Evolutionary conservation across 2,329 filamentous ascomycete species (phyloP).

Genomic region (Stemphylium beticola): DNA sequence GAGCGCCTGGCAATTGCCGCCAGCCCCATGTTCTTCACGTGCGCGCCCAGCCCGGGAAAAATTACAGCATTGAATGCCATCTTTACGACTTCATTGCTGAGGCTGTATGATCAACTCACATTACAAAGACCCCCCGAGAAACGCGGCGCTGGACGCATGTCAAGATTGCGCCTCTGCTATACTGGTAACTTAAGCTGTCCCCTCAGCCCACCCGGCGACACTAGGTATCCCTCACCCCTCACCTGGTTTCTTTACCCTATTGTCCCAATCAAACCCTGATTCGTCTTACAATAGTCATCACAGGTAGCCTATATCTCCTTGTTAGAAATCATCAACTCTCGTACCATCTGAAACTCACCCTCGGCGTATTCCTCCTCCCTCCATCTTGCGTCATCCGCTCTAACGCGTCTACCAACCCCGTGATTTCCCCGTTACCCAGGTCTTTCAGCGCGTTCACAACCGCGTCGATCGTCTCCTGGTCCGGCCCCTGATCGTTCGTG

Average conservation of each 20-base stretch:
- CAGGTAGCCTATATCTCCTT: slow-evolving; percentile 3
- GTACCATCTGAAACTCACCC: neutral
- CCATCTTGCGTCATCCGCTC: slow-evolving; percentile 18
- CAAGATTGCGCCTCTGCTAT: neutral
- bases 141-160: too few relatives aligned
- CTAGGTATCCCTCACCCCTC: too few relatives aligned
- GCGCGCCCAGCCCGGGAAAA: neutral
- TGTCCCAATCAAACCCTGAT: slow-evolving; percentile 12
- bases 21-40: neutral
- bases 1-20: neutral
- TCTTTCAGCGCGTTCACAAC: slow-evolving; percentile 6
- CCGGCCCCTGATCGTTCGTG: slow-evolving; percentile 7
- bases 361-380: slow-evolving; percentile 6
- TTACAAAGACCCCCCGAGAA: neutral
- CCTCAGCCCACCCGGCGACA: too few relatives aligned
- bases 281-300: slow-evolving; percentile 25
- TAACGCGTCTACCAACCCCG: slow-evolving; percentile 3
- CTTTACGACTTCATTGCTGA: neutral
- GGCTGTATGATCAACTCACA: neutral
- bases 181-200: neutral
- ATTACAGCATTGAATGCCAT: neutral
- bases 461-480: slow-evolving; percentile 12
- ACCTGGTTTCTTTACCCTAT: neutral
- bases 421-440: slow-evolving; percentile 14
- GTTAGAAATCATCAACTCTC: neutral